Base-by-base conservation (phyloP, 768 basidiomycete species). In the Asterophora parasitica region DNA sequence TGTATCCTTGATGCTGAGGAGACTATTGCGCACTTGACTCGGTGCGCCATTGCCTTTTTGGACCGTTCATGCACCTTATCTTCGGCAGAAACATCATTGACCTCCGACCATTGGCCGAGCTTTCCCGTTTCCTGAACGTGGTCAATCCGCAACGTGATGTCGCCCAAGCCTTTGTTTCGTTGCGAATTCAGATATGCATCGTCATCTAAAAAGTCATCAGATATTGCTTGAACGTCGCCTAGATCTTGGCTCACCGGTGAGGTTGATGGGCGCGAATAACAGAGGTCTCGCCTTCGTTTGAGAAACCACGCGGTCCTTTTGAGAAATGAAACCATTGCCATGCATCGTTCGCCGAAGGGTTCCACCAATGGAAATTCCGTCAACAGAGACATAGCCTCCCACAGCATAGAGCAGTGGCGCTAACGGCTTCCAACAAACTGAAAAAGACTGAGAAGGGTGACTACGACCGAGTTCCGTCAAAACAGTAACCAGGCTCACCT, bases 61-160 rank as follows among this genome's bases (percentile, higher is more conserved):
- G 57, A 50, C 13, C 54, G 51, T 35, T 66, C 63, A 32, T 64
- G 59, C 0, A 66, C 54, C 44, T 53, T 49, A 13, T 44, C 23
- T 3, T 51, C 40, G 0, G 13, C 8, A 8, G 6, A 1, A 7
- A 16, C 8, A 12, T 44, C 16, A 8, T 27, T 10, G n/a, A n/a
- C n/a, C 16, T 7, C 4, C 19, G 8, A 7, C 20, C 4, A 4
- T 30, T 28, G 16, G 12, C n/a, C n/a, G n/a, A 23, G n/a, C 4
- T 6, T 23, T 15, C 1, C 41, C 30, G 10, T 7, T 17, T 37
- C 15, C 16, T 34, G 13, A 34, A 28, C 40, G 12, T 34, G 32
- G 17, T 16, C 42, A 17, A 52, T 12, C 9, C 42, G 13, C 23
- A 62, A 6, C n/a, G 42, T 44, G 27, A 64, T 59, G 16, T 51